These are phyloP conservation scores for Terana coerulea DNA, from an alignment of 768 basidiomycete genomes.

Conservation along the genomic window DNA sequence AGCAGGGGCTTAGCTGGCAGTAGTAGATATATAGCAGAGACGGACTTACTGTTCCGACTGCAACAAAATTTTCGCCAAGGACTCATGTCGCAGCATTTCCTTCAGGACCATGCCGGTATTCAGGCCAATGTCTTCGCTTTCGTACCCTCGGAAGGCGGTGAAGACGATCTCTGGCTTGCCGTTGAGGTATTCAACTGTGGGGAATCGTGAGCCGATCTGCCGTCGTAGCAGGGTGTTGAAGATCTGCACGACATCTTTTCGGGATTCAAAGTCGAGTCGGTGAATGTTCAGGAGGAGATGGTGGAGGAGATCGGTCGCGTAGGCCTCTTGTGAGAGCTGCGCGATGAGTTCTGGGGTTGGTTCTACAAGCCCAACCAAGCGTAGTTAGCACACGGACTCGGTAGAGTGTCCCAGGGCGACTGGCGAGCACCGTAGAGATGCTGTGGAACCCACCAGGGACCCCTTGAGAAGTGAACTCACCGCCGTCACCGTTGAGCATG, in stretches of 20 bases:
- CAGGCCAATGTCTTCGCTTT: conserved; percentile 92
- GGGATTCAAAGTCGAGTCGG: conserved; percentile 91
- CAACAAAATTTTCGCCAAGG: conserved; percentile 82
- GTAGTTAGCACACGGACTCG: background rate
- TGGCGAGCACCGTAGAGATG: no score
- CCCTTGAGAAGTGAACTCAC: conserved; percentile 46
- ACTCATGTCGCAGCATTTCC: conserved; percentile 95
- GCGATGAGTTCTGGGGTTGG: conserved; percentile 87
- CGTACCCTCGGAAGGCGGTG: conserved; percentile 85
- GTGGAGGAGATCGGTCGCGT: conserved; percentile 83
- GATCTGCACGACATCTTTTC: conserved; percentile 81
- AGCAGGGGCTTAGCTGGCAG: background rate
- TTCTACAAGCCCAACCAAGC: conserved; percentile 45
- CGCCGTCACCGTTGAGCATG: conserved; percentile 84
- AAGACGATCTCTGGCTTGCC: conserved; percentile 77
- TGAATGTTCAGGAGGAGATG: conserved; percentile 78
- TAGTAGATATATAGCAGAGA: background rate
- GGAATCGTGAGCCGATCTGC: conserved; percentile 90
- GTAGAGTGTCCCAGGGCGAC: conserved; percentile 2
- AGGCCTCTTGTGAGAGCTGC: conserved; percentile 94
- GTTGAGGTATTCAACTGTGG: conserved; percentile 93
- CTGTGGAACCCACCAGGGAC: no score
- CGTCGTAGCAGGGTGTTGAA: conserved; percentile 87
- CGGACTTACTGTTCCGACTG: conserved; percentile 86
- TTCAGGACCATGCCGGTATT: conserved; percentile 98